Evolutionary conservation across 768 basidiomycete genomes (phyloP), one percentile per base, ranked within the genome.

Genomic region (Kwoniella dejecticola): DNA sequence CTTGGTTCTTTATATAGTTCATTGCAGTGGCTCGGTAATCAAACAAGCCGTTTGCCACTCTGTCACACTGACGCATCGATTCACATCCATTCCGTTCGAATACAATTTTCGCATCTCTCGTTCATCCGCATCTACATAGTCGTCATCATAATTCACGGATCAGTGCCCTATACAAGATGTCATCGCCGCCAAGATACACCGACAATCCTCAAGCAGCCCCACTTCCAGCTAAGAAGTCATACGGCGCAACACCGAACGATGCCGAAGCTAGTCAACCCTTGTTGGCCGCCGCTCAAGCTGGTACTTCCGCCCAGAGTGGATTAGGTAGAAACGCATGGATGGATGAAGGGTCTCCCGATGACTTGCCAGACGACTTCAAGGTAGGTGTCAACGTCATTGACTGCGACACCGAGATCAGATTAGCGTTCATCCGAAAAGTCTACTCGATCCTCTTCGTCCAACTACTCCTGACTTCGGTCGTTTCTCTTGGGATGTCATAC

Each of bases 311-410:
- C 8, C 55, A 63, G 30, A 52, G 66, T n/a, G 58, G 65, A 6
- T 61, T 63, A 1, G 53, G 65, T 26, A 41, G 70, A 24, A 75
- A 76, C 41, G 72, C 77, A 15, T 78, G 76, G 76, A 73, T 76
- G 66, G 85, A 92, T 79, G 60, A 62, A 55, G 60, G 33, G 4
- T 89, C 92, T 68, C 87, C 90, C 24, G 81, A 80, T 33, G 94
- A 96, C 78, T 96, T 96, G 67, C 87, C 90, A 26, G 81, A 80
- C 31, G 94, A 96, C 78, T 96, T 96, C 85, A 91, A 94, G 85
- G 62, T 66, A 10, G 66, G 69, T 13, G 69, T 68, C 30, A 64
- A 66, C 19, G 66, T 67, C 23, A 72, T 73, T 17, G 78, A 77
- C 52, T 77, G 77, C 56, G 77, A 74, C 46, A 68, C 70, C n/a